phyloP scores from a whole-genome alignment of 2,329 filamentous ascomycete species.

The Diaporthe citriasiana region DNA sequence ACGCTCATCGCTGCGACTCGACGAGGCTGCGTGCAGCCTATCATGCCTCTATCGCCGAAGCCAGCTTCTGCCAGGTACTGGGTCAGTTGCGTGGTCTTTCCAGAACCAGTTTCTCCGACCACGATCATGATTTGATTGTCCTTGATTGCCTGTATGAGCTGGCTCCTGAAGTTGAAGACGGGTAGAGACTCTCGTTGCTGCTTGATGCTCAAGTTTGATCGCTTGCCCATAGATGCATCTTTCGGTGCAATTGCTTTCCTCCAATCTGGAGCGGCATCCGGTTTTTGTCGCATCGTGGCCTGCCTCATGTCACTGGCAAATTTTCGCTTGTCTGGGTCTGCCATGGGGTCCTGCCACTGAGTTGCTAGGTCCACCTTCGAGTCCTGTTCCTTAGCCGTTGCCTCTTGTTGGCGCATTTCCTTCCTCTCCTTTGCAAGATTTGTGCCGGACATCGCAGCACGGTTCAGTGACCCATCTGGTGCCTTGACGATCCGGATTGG shows the following conservation, averaged over 20 bases:
- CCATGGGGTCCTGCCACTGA: slow-evolving; percentile 99
- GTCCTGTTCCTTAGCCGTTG: slow-evolving; percentile 82
- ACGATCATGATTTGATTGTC: slow-evolving; percentile 95
- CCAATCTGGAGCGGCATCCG: slow-evolving; percentile 89
- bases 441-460: slow-evolving; percentile 94
- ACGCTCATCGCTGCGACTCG: slow-evolving; percentile 98
- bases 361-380: slow-evolving; percentile 86
- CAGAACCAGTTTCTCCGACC: slow-evolving; percentile 96
- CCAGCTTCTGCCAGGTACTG: slow-evolving; percentile 96
- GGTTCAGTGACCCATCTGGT: slow-evolving; percentile 97
- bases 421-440: slow-evolving; percentile 89
- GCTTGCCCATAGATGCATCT: slow-evolving; percentile 85
- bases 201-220: slow-evolving; percentile 93
- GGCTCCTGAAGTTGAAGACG: slow-evolving; percentile 88
- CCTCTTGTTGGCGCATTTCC: slow-evolving; percentile 90
- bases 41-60: slow-evolving; percentile 87
- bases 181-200: slow-evolving; percentile 92
- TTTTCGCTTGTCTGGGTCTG: slow-evolving; percentile 83
- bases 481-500: slow-evolving; percentile 98
- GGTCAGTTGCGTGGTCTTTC: slow-evolving; percentile 96
- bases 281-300: slow-evolving; percentile 70
- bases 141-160: slow-evolving; percentile 87
- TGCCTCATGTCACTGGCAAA: slow-evolving; percentile 90
- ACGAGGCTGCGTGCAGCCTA: slow-evolving; percentile 96
- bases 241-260: slow-evolving; percentile 86